Base-by-base conservation (phyloP, 78 protist genomes). In the Speleostelium caveatum region DNA sequence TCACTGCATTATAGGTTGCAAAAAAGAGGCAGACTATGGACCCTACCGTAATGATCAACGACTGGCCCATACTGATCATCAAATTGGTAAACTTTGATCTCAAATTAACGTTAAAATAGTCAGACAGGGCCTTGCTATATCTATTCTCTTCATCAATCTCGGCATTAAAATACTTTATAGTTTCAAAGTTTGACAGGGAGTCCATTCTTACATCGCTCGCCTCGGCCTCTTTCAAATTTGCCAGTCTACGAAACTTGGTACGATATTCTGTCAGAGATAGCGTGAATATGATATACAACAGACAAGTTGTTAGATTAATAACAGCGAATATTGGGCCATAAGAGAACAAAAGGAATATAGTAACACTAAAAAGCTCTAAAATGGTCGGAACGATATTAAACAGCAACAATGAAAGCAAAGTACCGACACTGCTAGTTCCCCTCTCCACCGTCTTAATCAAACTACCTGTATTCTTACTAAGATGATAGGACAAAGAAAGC, bases 181-280 rank as follows among this genome's bases (percentile, higher is more conserved):
- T 94, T 73, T 87, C 86, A 33, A 73, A 94, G 71, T 83, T 83
- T n/a, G 73, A 12, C 24, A 83, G 56, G 12, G 74, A 39, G 32
- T 75, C 85, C 75, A 65, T 53, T 19, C 78, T 12, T 2, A 76
- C 17, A 39, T 61, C 72, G 0, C 42, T 17, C 1, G 88, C 39
- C 6, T 63, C 58, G 33, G 78, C 71, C 61, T 94, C 96, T 28
- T 22, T 32, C 5, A 35, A 36, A 80, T 83, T 94, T 76, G 87
- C 83, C 24, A 33, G 42, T 61, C 92, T 62, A n/a, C 96, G 69
- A 58, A 62, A 94, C 69, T 88, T 75, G n/a, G 75, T 88, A 12
- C 96, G 91, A 90, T 92, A 94, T 62, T 87, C 96, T 35, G 96
- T 94, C 16, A 94, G 56, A 1, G 28, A 28, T 0, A 94, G 22